Evolutionary conservation across 345 rosid species (phyloP).

Genomic region (Hirschfeldia incana): DNA sequence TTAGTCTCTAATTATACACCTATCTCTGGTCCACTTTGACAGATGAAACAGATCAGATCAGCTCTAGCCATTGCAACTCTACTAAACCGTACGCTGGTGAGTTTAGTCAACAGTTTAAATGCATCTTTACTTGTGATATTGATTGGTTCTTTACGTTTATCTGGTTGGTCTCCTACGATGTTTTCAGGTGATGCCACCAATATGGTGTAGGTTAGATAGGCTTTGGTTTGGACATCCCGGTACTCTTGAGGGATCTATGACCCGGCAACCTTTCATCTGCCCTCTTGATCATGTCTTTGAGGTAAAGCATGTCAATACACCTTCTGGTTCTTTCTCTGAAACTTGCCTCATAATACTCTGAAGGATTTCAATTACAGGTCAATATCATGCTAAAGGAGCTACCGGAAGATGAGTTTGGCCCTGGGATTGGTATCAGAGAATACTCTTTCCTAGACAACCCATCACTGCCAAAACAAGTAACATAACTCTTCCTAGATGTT

Average conservation of each 20-base stretch:
- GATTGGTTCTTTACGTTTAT: not conserved
- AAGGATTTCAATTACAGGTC: slow-evolving; percentile 51
- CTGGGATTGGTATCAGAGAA: slow-evolving; percentile 72
- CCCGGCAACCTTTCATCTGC: slow-evolving; percentile 95
- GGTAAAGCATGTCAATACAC: slow-evolving; percentile 45
- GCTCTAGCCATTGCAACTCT: slow-evolving; percentile 88
- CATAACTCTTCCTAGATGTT: not conserved
- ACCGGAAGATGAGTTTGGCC: slow-evolving; percentile 88
- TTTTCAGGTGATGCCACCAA: slow-evolving; percentile 89
- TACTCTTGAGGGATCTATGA: slow-evolving; percentile 75
- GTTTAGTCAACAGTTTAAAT: slow-evolving; percentile 32
- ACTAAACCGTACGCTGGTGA: slow-evolving; percentile 89
- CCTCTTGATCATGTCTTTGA: slow-evolving; percentile 98
- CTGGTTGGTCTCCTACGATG: not conserved
- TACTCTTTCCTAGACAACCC: slow-evolving; percentile 86
- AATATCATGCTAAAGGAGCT: slow-evolving; percentile 70
- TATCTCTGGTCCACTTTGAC: slow-evolving; percentile 34
- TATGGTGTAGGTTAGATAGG: slow-evolving; percentile 99
- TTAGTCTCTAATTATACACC: slow-evolving; percentile 17
- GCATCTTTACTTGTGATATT: slow-evolving; percentile 1
- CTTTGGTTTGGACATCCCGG: slow-evolving; percentile 99
- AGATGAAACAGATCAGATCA: slow-evolving; percentile 91
- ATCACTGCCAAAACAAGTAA: slow-evolving; percentile 71
- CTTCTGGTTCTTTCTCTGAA: slow-evolving; percentile 16
- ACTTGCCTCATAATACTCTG: slow-evolving; percentile 5